A percentile compares a stretch with the other conserved stretches of the same genome.
phyloP scores from a whole-genome alignment of 2,329 filamentous ascomycete species.

The Cercospora citrullina region DNA sequence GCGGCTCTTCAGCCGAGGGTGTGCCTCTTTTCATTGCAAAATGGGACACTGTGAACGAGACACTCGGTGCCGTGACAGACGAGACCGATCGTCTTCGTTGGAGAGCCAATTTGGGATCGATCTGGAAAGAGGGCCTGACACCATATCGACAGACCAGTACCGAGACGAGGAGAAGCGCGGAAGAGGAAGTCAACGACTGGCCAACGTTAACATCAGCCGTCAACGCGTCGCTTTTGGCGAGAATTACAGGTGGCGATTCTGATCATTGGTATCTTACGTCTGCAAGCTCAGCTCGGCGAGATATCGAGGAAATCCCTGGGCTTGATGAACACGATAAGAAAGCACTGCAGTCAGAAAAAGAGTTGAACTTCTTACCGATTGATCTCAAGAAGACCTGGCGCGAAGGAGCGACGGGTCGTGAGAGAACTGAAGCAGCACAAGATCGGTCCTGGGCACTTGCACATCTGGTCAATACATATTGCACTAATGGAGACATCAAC shows the following conservation, averaged over 20 bases:
- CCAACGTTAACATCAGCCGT: constrained; percentile 52
- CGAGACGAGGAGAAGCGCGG: constrained; percentile 33
- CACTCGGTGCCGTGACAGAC: constrained; percentile 46
- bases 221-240: constrained; percentile 50
- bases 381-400: constrained; percentile 64
- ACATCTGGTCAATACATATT: constrained; percentile 51
- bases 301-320: constrained; percentile 62
- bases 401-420: constrained; percentile 60
- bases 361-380: constrained; percentile 58
- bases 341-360: constrained; percentile 42
- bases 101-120: constrained; percentile 57
- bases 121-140: constrained; percentile 56
- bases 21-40: constrained; percentile 54
- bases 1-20: constrained; percentile 19
- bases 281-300: constrained; percentile 56
- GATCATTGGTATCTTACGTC: constrained; percentile 59
- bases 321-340: constrained; percentile 41
- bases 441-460: constrained; percentile 63
- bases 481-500: constrained; percentile 34
- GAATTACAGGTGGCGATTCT: constrained; percentile 51
- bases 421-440: constrained; percentile 62
- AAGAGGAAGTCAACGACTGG: constrained; percentile 55
- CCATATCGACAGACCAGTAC: constrained; percentile 48
- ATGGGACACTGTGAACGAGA: constrained; percentile 55
- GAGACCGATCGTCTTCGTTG: constrained; percentile 48